phyloP scores from a whole-genome alignment of 768 basidiomycete species.

The Melanogaster broomeanus region DNA sequence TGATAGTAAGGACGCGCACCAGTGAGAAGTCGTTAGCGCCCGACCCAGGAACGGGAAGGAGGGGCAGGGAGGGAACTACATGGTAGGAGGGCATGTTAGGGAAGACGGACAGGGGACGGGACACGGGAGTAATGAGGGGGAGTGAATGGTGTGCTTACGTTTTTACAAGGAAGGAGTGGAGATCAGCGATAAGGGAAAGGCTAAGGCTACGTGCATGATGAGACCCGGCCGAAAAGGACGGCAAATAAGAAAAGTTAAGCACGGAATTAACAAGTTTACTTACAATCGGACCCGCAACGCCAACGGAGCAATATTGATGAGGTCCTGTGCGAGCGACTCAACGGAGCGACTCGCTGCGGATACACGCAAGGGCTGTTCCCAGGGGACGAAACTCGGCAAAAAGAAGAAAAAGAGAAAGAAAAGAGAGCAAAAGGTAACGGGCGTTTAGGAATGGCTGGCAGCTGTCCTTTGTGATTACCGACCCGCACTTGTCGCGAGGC shows the following conservation, averaged over 20 bases:
- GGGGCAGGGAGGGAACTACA: neutral
- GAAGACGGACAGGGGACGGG: neutral
- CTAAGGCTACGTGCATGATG: conserved; percentile 10
- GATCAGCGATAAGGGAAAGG: conserved; percentile 19
- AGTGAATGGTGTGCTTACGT: conserved; percentile 10
- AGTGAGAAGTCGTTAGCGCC: conserved; percentile 13
- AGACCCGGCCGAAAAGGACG: conserved; percentile 14
- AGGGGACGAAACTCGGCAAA: conserved; percentile 12
- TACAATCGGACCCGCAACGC: conserved; percentile 8
- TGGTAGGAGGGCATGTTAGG: neutral
- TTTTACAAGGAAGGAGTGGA: conserved; percentile 6
- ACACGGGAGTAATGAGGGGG: neutral
- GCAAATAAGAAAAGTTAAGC: neutral
- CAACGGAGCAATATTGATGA: conserved; percentile 1
- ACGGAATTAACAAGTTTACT: conserved; percentile 1
- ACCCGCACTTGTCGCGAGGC: neutral
- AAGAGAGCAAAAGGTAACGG: neutral
- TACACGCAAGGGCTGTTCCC: conserved; percentile 23
- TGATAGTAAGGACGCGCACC: neutral
- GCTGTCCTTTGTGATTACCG: neutral
- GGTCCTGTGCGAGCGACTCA: conserved; percentile 3
- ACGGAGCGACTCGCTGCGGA: conserved; percentile 21
- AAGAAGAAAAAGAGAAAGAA: neutral
- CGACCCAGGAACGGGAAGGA: conserved; percentile 1
- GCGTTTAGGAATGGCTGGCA: neutral